These are phyloP conservation scores for Elongisporangium senticosum DNA, from an alignment of 352 stramenopile species.

Conservation along the genomic window DNA sequence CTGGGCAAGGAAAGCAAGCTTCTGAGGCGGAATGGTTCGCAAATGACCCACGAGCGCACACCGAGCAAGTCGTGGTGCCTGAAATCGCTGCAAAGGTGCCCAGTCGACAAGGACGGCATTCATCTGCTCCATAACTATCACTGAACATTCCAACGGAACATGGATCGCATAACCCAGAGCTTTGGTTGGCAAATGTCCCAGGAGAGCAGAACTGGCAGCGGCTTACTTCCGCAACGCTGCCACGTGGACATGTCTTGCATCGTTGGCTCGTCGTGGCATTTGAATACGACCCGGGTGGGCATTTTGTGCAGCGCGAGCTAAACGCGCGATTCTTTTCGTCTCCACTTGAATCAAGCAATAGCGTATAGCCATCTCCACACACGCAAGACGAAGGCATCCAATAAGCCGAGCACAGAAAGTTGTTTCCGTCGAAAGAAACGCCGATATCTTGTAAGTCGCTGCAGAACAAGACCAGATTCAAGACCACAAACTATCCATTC, in stretches of 20 bases:
- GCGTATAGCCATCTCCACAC: conserved; percentile 21
- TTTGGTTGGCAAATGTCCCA: conserved; percentile 3
- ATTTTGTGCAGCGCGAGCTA: conserved; percentile 20
- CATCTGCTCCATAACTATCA: conserved; percentile 17
- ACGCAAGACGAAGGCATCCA: conserved; percentile 9
- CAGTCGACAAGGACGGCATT: conserved; percentile 26
- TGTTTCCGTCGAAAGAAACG: conserved; percentile 15
- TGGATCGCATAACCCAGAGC: conserved; percentile 15
- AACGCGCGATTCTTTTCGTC: background rate
- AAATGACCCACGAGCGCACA: conserved; percentile 22
- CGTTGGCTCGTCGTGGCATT: conserved; percentile 37
- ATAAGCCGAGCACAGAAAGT: conserved; percentile 16
- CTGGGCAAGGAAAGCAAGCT: conserved; percentile 31
- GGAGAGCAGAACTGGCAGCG: conserved; percentile 6
- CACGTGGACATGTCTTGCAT: conserved; percentile 32
- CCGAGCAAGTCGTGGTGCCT: conserved; percentile 10
- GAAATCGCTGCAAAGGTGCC: conserved; percentile 11
- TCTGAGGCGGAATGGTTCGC: conserved; percentile 15
- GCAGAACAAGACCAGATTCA: background rate
- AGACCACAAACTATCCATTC: conserved; percentile 5
- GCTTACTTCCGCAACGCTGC: conserved; percentile 6
- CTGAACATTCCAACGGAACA: conserved; percentile 46
- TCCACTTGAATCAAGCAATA: background rate
- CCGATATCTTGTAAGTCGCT: background rate
- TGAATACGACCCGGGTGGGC: conserved; percentile 30